These are phyloP conservation scores for Talaromyces islandicus DNA, from an alignment of 2,329 filamentous ascomycete species.

Conservation along the genomic window DNA sequence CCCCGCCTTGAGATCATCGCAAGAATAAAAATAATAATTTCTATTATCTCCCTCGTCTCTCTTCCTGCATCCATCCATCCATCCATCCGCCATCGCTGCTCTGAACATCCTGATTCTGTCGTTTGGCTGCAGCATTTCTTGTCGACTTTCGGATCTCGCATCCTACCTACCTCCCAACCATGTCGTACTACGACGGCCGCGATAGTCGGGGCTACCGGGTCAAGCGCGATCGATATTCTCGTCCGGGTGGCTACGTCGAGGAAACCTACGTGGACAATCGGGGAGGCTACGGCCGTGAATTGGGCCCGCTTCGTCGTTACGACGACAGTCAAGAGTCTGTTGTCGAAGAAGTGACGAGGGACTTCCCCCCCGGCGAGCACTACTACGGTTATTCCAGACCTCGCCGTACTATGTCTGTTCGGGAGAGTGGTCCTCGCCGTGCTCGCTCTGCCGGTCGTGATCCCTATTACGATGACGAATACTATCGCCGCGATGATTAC, in stretches of 20 bases:
- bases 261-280: constrained; percentile 24
- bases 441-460: constrained; percentile 30
- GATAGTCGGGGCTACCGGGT: constrained; percentile 24
- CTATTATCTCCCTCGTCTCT: background rate
- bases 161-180: constrained; percentile 13
- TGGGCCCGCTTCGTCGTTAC: constrained; percentile 16
- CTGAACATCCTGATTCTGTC: constrained; percentile 8
- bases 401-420: constrained; percentile 23
- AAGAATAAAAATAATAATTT: no score
- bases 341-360: constrained; percentile 75
- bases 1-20: background rate
- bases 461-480: constrained; percentile 28
- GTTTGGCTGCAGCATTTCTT: constrained; percentile 8
- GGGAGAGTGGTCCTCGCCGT: constrained; percentile 27
- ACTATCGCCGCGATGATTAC: constrained; percentile 34
- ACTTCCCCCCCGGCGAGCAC: constrained; percentile 68
- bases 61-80: background rate
- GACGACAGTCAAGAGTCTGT: constrained; percentile 65
- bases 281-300: constrained; percentile 11
- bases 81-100: constrained; percentile 2
- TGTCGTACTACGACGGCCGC: constrained; percentile 29
- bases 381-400: constrained; percentile 23
- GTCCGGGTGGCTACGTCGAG: constrained; percentile 19
- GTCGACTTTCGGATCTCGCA: constrained; percentile 1
- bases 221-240: constrained; percentile 26